Evolutionary conservation across 352 stramenopile species (phyloP), one percentile per base, ranked within the genome.

Genomic region (Phytophthora meadii): DNA sequence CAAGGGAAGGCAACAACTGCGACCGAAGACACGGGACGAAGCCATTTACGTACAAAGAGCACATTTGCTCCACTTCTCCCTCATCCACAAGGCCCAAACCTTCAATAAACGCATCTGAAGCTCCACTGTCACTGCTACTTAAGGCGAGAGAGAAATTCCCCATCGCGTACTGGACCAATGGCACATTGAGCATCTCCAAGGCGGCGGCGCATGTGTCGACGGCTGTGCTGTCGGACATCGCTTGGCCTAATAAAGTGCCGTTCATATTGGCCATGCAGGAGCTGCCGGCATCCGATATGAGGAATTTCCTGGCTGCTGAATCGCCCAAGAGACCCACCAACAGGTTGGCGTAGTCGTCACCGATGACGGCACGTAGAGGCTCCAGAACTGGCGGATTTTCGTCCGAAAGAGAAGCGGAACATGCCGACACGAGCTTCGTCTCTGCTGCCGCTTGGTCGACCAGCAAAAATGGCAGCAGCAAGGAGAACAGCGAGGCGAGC

Each of bases 201-300:
- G 84, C 72, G 14, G 58, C 27, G 5, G 61, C 60, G 52, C 82
- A 90, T 44, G 61, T 70, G 11, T 70, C 51, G 22, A 78, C 79
- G 28, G 60, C 36, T 14, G 81, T 54, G n/a, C 69, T 77, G n/a
- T 70, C 62, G 11, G 59, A 39, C 6, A 88, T 37, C 30, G 61
- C 70, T 17, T 79, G 46, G 41, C 76, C 74, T 32, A 91, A 44
- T 36, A 70, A 48, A 5, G 62, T 78, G 55, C 80, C 82, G 65
- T 91, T 72, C 64, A 91, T 80, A 54, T 88, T 87, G 39, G 82
- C 79, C 37, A 90, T 59, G 27, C 82, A 90, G 19, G 66, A 75
- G 50, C 71, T 82, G 34, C 77, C 80, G 14, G 81, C 68, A 8
- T 72, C 52, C 46, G 68, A 67, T 17, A 83, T 39, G 25, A 91